These are phyloP conservation scores for Crithidia expoeki DNA, from an alignment of 208 protist species.

Conservation along the genomic window DNA sequence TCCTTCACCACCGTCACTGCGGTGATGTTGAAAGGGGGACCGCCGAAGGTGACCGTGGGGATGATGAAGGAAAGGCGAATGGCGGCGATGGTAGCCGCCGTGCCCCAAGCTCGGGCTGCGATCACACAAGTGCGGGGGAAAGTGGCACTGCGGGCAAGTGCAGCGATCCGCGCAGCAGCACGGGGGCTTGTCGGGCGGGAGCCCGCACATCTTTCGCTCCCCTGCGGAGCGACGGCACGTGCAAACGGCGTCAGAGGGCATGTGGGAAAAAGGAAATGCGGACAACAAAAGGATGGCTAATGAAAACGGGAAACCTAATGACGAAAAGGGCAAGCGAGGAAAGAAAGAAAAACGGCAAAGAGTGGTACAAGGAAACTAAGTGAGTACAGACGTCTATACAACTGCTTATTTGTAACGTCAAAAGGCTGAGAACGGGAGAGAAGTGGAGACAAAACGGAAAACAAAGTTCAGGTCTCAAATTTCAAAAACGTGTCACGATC, in stretches of 20 bases:
- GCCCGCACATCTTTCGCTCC: not conserved
- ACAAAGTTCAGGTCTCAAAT: too few relatives aligned
- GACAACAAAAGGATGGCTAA: conserved; percentile 21
- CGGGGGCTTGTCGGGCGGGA: conserved; percentile 21
- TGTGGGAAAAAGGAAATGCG: conserved; percentile 20
- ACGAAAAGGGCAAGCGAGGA: too few relatives aligned
- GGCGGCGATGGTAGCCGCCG: not conserved
- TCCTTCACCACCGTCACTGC: not conserved
- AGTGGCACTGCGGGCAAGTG: conserved; percentile 35
- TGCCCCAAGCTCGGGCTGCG: conserved; percentile 1
- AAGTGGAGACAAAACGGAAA: too few relatives aligned
- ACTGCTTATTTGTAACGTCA: not conserved
- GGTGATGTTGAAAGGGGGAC: not conserved
- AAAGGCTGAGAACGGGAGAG: too few relatives aligned
- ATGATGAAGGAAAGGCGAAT: not conserved
- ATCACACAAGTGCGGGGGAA: not conserved
- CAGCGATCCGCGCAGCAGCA: conserved; percentile 69
- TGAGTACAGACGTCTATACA: too few relatives aligned
- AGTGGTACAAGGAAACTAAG: not conserved
- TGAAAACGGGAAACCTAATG: too few relatives aligned
- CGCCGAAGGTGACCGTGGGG: not conserved
- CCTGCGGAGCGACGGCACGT: conserved; percentile 8
- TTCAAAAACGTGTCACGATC: too few relatives aligned
- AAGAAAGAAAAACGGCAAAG: conserved; percentile 4
- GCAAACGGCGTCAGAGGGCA: conserved; percentile 8